Evolutionary conservation across 129 eudicot genomes (phyloP).

Genomic region (Centella asiatica): DNA sequence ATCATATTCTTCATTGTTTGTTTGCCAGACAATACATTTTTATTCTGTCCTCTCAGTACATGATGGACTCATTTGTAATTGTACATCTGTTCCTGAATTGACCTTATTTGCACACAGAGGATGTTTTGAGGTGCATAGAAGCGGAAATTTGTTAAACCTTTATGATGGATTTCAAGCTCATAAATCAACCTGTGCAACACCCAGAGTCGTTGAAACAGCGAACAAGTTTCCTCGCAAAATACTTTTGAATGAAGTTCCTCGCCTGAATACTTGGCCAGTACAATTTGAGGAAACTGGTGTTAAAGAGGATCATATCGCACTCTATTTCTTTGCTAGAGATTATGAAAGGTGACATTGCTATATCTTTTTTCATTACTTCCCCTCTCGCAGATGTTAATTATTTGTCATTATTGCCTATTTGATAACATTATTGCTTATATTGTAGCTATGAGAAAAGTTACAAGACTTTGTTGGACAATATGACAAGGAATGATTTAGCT

Average conservation of each 20-base stretch:
- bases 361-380: conserved; percentile 2
- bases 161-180: conserved; percentile 94
- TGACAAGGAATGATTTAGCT: conserved; percentile 89
- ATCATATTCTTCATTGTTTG: neutral
- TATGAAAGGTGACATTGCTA: conserved; percentile 43
- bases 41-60: neutral
- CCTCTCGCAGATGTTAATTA: neutral
- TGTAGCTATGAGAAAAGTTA: conserved; percentile 75
- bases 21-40: neutral
- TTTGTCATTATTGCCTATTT: neutral
- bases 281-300: conserved; percentile 69
- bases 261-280: conserved; percentile 71
- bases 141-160: conserved; percentile 34
- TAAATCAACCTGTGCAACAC: conserved; percentile 68
- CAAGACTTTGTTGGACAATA: conserved; percentile 58
- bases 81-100: conserved; percentile 5
- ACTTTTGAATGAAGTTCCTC: conserved; percentile 63
- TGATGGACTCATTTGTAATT: neutral
- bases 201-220: conserved; percentile 55
- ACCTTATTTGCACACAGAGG: conserved; percentile 49
- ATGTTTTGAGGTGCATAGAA: conserved; percentile 66
- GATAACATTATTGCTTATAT: conserved; percentile 16
- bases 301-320: conserved; percentile 61
- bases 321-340: conserved; percentile 90
- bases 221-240: conserved; percentile 49